Percentiles rank a stretch among this genome's conserved stretches.
phyloP scores from a whole-genome alignment of 768 basidiomycete species.

The Boletus pseudo-olivaceus region DNA sequence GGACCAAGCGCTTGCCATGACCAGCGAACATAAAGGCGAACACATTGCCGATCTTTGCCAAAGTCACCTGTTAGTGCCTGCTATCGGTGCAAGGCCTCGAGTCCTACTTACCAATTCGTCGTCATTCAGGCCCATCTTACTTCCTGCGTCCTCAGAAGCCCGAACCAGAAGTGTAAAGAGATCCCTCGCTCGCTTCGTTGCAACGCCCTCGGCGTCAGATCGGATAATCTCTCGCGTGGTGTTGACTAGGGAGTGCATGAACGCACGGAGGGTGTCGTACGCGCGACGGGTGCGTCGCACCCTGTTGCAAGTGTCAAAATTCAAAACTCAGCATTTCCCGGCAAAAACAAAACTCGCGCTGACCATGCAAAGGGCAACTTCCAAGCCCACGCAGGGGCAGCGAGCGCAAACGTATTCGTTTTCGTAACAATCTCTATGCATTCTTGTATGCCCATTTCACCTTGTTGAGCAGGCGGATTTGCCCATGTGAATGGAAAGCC shows the following conservation, averaged over 20 bases:
- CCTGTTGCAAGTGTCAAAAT: slow-evolving; percentile 5
- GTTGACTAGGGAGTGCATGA: slow-evolving; percentile 16
- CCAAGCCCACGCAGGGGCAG: slow-evolving; percentile 22
- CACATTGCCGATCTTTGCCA: slow-evolving; percentile 48
- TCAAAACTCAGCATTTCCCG: not conserved
- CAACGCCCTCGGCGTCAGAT: slow-evolving; percentile 1
- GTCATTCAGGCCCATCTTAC: slow-evolving; percentile 14
- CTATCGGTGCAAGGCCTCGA: not conserved
- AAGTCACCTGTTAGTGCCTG: not conserved
- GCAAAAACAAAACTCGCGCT: not conserved
- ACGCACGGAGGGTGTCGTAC: slow-evolving; percentile 20
- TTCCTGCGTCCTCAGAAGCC: slow-evolving; percentile 20
- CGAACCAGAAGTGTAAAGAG: slow-evolving; percentile 19
- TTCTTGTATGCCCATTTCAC: slow-evolving; percentile 21
- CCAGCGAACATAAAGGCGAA: slow-evolving; percentile 56
- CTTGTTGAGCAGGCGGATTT: slow-evolving; percentile 10
- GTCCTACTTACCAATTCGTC: slow-evolving; percentile 15
- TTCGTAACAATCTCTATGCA: slow-evolving; percentile 16
- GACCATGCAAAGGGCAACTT: slow-evolving; percentile 21
- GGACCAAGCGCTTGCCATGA: slow-evolving; percentile 38
- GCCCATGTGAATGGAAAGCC: slow-evolving; percentile 23
- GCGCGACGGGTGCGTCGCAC: slow-evolving; percentile 17
- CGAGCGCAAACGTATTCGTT: slow-evolving; percentile 12
- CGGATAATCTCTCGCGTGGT: slow-evolving; percentile 8
- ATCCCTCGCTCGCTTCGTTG: slow-evolving; percentile 11